Evolutionary conservation across 2,329 filamentous ascomycete species (phyloP), one percentile per base, ranked within the genome.

Genomic region (Sarocladium brachiariae): DNA sequence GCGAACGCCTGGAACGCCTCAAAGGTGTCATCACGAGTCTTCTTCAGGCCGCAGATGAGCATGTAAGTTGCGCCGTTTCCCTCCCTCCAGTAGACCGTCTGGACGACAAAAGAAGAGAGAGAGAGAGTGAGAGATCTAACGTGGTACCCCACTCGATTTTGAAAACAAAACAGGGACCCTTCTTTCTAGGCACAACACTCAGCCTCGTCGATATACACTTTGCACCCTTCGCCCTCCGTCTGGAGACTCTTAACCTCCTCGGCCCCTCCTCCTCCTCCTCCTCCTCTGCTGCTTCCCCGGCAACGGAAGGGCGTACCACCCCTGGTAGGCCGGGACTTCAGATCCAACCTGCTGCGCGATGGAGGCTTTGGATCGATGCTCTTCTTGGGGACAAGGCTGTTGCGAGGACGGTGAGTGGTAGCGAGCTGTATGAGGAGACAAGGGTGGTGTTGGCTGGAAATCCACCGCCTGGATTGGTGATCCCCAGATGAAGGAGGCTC

Each of bases 171-270:
- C 50, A 75, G 49, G 87, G 87, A 0, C 87, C 87, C 0, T 89
- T 86, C 64, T 91, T 91, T 62, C 74, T 76, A 14, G 73, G 73
- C 2, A 52, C 60, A n/a, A 63, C 66, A 7, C 57, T 76, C n/a
- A 70, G 67, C 76, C 56, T 89, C 51, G 87, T 91, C 0, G 86
- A 91, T 56, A 74, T 89, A 14, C 83, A 89, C 59, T 76, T 89
- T 41, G 86, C 86, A 1, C 87, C 87, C 0, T 91, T 88, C 75
- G 76, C 88, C 13, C 62, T 90, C 16, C 76, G 87, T 1, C 69
- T 91, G 53, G 19, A 37, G 21, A 27, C 30, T 14, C 18, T 49
- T 10, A 49, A 35, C 11, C 24, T 73, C 77, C n/a, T 77, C 80
- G 2, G 78, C 89, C 16, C 68, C 88, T 30, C 74, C 78, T 47